phyloP scores from a whole-genome alignment of 257 asterid genomes.

The Rauvolfia tetraphylla region DNA sequence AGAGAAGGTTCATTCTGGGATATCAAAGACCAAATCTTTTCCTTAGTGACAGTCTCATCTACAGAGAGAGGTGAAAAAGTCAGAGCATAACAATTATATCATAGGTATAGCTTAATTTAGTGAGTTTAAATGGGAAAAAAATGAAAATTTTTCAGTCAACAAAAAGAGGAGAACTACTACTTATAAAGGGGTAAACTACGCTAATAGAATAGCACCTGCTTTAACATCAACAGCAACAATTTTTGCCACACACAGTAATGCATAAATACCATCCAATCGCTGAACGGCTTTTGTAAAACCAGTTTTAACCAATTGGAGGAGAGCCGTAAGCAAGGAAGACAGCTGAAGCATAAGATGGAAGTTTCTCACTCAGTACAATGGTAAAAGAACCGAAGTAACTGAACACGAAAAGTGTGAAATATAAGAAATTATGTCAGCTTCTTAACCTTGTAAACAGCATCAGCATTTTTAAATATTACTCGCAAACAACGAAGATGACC shows the following conservation, averaged over 20 bases:
- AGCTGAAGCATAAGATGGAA: conserved; percentile 42
- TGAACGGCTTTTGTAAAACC: conserved; percentile 93
- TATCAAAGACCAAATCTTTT: conserved; percentile 90
- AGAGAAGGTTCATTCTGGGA: conserved; percentile 88
- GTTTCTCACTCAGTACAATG: conserved; percentile 5
- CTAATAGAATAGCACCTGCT: conserved; percentile 59
- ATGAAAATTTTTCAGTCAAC: not conserved
- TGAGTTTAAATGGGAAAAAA: not conserved
- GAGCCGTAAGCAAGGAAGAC: conserved; percentile 72
- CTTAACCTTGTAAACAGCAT: conserved; percentile 63
- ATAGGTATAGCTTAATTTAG: not conserved
- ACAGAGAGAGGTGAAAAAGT: conserved; percentile 34
- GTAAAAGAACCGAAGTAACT: conserved; percentile 13
- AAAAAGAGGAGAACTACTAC: not conserved
- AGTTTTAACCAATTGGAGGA: conserved; percentile 86
- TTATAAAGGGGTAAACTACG: not conserved
- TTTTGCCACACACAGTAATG: conserved; percentile 70
- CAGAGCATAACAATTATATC: conserved; percentile 14
- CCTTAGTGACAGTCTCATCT: conserved; percentile 83
- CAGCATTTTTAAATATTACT: conserved; percentile 59
- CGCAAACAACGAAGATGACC: conserved; percentile 86
- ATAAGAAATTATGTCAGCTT: not conserved
- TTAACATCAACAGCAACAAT: conserved; percentile 80
- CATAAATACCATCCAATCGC: conserved; percentile 91
- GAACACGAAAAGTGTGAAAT: not conserved